These are phyloP conservation scores for Cercospora sp. DNA, from an alignment of 2,329 filamentous ascomycete species.

Conservation along the genomic window DNA sequence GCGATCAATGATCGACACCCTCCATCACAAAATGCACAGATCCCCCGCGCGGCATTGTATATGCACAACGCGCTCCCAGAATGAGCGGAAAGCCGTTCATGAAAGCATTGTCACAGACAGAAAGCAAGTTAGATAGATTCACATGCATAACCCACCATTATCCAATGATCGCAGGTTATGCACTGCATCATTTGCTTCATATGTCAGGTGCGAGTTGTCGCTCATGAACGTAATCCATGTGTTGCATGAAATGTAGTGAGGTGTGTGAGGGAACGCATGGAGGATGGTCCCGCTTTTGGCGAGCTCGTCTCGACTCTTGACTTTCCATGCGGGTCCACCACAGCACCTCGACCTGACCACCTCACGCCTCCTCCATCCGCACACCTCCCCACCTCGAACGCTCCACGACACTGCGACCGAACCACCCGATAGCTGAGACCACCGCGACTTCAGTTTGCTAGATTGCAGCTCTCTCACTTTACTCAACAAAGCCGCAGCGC, in stretches of 20 bases:
- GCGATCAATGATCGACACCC: slow-evolving; percentile 18
- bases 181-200: background rate
- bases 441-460: slow-evolving; percentile 23
- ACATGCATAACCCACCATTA: background rate
- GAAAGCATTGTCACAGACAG: slow-evolving; percentile 19
- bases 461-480: slow-evolving; percentile 5
- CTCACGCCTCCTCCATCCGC: slow-evolving; percentile 1
- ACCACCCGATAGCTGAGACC: slow-evolving; percentile 2
- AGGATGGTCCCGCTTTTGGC: slow-evolving; percentile 1
- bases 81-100: slow-evolving; percentile 11
- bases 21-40: slow-evolving; percentile 27
- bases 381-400: background rate
- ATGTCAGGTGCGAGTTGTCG: background rate
- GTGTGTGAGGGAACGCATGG: background rate
- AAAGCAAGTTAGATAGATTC: slow-evolving; percentile 29
- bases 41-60: slow-evolving; percentile 25
- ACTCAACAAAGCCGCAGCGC: slow-evolving; percentile 20
- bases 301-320: background rate
- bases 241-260: background rate
- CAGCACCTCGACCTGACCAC: background rate
- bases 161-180: background rate
- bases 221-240: background rate
- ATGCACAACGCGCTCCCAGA: slow-evolving; percentile 20
- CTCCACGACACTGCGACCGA: background rate
- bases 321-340: slow-evolving; percentile 1